These are phyloP conservation scores for Pythium aphanidermatum DNA, from an alignment of 352 stramenopile species.

Conservation along the genomic window DNA sequence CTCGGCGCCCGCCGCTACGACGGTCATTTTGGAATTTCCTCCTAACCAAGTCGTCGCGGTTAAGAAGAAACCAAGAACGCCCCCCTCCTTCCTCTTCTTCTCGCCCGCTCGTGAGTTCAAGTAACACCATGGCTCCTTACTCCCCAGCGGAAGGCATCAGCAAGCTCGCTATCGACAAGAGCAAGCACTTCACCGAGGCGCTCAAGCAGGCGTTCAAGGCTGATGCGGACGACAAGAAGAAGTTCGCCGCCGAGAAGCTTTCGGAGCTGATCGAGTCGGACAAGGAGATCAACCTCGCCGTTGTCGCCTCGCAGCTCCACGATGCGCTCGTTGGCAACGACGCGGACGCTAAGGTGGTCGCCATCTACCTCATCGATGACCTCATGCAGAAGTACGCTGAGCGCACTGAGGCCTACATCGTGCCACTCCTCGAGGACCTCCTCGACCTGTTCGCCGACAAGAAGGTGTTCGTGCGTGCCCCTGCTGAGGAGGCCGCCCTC, in stretches of 20 bases:
- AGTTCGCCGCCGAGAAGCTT: conserved; percentile 80
- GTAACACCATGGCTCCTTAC: conserved; percentile 74
- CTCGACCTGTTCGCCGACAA: conserved; percentile 83
- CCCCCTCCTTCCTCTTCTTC: conserved; percentile 19
- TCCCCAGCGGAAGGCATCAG: conserved; percentile 73
- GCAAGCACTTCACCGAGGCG: conserved; percentile 86
- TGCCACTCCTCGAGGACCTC: conserved; percentile 59
- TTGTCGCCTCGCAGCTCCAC: conserved; percentile 65
- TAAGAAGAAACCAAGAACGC: conserved; percentile 21
- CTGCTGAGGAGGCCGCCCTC: conserved; percentile 68
- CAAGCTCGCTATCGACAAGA: conserved; percentile 86
- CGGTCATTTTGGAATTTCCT: conserved; percentile 81
- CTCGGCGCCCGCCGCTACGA: not conserved
- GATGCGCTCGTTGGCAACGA: conserved; percentile 46
- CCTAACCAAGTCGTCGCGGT: conserved; percentile 27
- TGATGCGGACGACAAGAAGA: conserved; percentile 57
- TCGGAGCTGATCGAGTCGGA: conserved; percentile 72
- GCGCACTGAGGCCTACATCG: conserved; percentile 70
- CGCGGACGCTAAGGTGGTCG: conserved; percentile 61
- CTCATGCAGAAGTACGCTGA: conserved; percentile 85
- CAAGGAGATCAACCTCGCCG: conserved; percentile 64
- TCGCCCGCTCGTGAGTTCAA: conserved; percentile 19
- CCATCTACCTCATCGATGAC: conserved; percentile 72
- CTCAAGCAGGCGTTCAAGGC: conserved; percentile 68
- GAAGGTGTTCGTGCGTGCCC: conserved; percentile 63